phyloP scores from a whole-genome alignment of 1,139 yeast species.

The Kazachstania sp. region DNA sequence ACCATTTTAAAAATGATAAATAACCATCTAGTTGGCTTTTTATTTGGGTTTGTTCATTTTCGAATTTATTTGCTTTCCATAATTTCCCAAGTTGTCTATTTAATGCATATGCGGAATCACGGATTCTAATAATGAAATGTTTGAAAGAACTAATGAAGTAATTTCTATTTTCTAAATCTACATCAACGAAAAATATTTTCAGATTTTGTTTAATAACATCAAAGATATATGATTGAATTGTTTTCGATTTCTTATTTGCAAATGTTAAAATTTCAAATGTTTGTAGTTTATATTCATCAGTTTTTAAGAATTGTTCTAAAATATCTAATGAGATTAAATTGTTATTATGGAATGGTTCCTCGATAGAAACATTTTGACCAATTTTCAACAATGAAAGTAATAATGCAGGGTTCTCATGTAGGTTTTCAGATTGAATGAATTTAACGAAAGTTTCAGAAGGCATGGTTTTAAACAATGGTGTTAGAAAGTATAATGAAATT shows the following conservation, averaged over 20 bases:
- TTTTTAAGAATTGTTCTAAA: constrained; percentile 37
- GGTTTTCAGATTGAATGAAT: constrained; percentile 32
- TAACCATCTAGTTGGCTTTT: constrained; percentile 29
- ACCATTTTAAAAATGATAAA: constrained; percentile 37
- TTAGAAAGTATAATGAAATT: constrained; percentile 53
- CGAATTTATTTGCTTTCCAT: constrained; percentile 32
- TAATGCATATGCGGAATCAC: constrained; percentile 56
- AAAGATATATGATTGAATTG: constrained; percentile 41
- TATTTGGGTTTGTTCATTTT: constrained; percentile 31
- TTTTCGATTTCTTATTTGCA: constrained; percentile 53
- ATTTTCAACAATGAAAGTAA: constrained; percentile 51
- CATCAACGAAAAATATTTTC: constrained; percentile 49
- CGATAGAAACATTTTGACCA: constrained; percentile 53
- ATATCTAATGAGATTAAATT: constrained; percentile 34
- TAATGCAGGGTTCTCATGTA: constrained; percentile 33
- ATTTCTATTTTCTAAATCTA: constrained; percentile 59
- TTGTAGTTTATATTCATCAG: constrained; percentile 44
- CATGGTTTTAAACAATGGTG: constrained; percentile 45
- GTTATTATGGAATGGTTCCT: constrained; percentile 42
- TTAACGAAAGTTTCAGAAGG: constrained; percentile 37
- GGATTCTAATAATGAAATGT: constrained; percentile 51
- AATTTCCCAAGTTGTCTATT: constrained; percentile 41
- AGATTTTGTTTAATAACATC: constrained; percentile 38
- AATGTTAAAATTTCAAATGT: constrained; percentile 54
- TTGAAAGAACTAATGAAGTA: constrained; percentile 53